Conservation (phyloP, 1,139 yeast species). For the Blastobotrys proliferans region DNA sequence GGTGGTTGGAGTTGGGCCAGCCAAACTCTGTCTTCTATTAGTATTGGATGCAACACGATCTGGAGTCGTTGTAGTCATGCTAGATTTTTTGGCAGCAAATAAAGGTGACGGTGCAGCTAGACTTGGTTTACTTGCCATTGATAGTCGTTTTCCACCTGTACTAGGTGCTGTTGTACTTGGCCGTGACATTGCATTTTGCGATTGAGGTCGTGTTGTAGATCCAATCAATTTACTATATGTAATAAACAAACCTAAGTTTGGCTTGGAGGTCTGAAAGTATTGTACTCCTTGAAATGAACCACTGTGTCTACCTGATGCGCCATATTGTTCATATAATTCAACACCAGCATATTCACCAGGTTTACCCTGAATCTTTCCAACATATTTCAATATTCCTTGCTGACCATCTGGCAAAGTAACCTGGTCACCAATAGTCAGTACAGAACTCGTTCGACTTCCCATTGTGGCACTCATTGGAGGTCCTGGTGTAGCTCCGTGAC, state of each 20-base stretch:
- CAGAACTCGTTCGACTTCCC: constrained; percentile 6
- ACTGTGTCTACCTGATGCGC: constrained; percentile 67
- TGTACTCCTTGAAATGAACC: constrained; percentile 58
- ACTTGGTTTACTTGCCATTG: constrained; percentile 6
- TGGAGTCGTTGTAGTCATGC: constrained; percentile 4
- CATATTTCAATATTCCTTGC: constrained; percentile 60
- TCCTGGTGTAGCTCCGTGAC: background rate
- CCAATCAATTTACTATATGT: constrained; percentile 55
- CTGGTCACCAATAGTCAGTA: constrained; percentile 36
- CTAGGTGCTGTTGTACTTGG: constrained; percentile 7
- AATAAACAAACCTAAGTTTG: constrained; percentile 70
- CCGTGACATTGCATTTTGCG: background rate
- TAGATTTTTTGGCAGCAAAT: constrained; percentile 4
- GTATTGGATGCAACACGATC: constrained; percentile 4
- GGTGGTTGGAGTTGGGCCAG: constrained; percentile 2
- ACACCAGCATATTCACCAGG: constrained; percentile 84
- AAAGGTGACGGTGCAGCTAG: constrained; percentile 11
- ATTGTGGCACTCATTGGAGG: background rate
- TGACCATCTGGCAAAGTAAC: constrained; percentile 41
- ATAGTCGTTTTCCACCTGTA: constrained; percentile 9
- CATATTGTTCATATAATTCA: constrained; percentile 66
- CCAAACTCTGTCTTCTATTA: constrained; percentile 1
- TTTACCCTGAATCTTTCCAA: constrained; percentile 73
- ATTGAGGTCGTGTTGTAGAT: constrained; percentile 10
- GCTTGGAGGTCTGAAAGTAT: constrained; percentile 60